phyloP scores from a whole-genome alignment of 148 eudicot genomes.

The Camellia japonica region DNA sequence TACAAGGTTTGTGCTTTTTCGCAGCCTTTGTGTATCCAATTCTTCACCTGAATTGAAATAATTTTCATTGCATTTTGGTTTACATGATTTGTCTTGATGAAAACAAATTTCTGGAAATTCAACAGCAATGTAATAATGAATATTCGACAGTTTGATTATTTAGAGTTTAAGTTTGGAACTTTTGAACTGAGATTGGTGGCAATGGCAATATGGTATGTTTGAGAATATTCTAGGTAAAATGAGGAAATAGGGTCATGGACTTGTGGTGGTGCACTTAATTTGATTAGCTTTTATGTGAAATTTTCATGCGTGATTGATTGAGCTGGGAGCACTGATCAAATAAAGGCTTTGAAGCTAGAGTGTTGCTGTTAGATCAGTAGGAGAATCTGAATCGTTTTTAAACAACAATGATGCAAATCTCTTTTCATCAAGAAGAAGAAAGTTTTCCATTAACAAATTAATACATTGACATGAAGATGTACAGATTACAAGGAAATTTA shows the following conservation, averaged over 20 bases:
- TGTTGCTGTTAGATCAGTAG: background rate
- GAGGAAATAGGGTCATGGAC: background rate
- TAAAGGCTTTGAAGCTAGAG: background rate
- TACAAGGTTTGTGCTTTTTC: constrained; percentile 58
- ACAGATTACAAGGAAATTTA: background rate
- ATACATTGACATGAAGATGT: background rate
- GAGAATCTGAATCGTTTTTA: background rate
- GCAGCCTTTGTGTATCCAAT: background rate
- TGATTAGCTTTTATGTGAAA: background rate
- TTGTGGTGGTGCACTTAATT: background rate
- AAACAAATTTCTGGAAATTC: background rate
- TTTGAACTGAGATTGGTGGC: too few species aligned
- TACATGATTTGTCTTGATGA: background rate
- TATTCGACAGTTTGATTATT: background rate
- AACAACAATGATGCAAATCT: background rate
- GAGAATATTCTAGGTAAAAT: background rate
- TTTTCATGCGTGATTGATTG: background rate
- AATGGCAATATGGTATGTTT: background rate
- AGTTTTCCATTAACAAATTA: background rate
- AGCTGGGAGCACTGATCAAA: background rate
- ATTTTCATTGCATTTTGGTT: background rate
- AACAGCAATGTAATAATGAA: background rate
- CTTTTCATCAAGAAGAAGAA: background rate
- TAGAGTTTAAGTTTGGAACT: too few species aligned
- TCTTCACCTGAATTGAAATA: background rate